Percentiles rank a stretch among this genome's conserved stretches.
Evolutionary conservation across 177 flowering plant genomes (phyloP).

Genomic region (Vitis hybrid): DNA sequence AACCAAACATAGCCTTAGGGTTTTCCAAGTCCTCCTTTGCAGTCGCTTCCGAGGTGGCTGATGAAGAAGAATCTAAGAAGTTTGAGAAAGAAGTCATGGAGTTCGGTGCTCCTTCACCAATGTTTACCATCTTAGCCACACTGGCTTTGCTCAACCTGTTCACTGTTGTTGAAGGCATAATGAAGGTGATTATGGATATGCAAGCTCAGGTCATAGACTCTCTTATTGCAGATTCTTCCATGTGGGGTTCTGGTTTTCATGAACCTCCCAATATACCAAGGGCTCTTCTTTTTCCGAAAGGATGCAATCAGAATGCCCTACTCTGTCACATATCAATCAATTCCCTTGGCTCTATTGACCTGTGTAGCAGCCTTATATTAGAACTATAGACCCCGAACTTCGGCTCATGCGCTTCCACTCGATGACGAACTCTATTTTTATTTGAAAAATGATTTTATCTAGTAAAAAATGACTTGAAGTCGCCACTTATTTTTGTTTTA

Average conservation of each 20-base stretch:
- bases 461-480: too few species aligned
- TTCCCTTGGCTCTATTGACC: too few species aligned
- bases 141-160: constrained; percentile 28
- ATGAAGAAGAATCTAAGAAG: constrained; percentile 27
- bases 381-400: too few species aligned
- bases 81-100: constrained; percentile 41
- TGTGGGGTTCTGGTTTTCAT: constrained; percentile 19
- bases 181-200: neutral
- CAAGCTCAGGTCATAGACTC: neutral
- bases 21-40: constrained; percentile 20
- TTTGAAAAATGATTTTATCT: too few species aligned
- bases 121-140: constrained; percentile 33
- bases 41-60: constrained; percentile 33
- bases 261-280: constrained; percentile 29
- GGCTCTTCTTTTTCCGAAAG: constrained; percentile 26
- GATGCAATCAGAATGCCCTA: constrained; percentile 29
- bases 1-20: constrained; percentile 9
- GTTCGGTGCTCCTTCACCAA: constrained; percentile 36
- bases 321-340: constrained; percentile 15
- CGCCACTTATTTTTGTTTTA: too few species aligned
- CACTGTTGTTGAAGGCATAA: constrained; percentile 13
- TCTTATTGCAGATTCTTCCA: constrained; percentile 28
- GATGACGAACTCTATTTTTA: too few species aligned
- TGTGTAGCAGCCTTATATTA: too few species aligned
- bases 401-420: too few species aligned